Percentiles rank a stretch among this genome's conserved stretches.
These are phyloP conservation scores for Physcomitrium patens DNA, from an alignment of 225 moss, liverwort and hornwort genomes.

Conservation along the genomic window DNA sequence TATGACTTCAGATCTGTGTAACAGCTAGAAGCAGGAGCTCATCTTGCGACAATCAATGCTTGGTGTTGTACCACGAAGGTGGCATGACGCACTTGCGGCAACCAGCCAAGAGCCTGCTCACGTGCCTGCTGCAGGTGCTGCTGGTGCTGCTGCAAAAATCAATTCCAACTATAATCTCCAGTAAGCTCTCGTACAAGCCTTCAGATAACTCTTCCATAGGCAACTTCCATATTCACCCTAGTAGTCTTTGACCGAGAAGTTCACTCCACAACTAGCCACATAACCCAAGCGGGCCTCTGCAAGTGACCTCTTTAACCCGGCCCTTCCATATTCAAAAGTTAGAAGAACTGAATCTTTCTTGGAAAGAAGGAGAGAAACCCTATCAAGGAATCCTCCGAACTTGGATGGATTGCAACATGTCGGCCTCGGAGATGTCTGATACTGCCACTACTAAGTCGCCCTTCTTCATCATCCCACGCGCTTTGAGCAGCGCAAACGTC, in stretches of 20 bases:
- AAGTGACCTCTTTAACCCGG: too few relatives aligned
- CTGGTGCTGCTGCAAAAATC: constrained; percentile 5
- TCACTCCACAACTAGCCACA: background rate
- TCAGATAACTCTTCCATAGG: constrained; percentile 19
- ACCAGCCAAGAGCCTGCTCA: constrained; percentile 28
- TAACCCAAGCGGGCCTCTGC: background rate
- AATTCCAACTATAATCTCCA: constrained; percentile 10
- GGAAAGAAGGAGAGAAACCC: background rate
- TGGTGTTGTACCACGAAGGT: background rate
- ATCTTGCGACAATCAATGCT: constrained; percentile 12
- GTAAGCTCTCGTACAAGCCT: background rate
- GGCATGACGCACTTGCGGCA: constrained; percentile 45
- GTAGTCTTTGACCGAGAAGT: background rate
- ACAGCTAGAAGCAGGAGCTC: constrained; percentile 23
- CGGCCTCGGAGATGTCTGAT: constrained; percentile 77
- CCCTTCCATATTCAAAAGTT: constrained; percentile 19
- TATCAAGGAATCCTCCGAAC: constrained; percentile 83
- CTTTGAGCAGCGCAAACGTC: constrained; percentile 87
- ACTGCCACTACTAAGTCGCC: constrained; percentile 95
- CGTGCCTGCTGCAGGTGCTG: constrained; percentile 10
- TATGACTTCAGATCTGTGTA: constrained; percentile 15
- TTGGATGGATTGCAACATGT: constrained; percentile 91
- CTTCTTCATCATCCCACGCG: constrained; percentile 96
- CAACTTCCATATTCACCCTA: background rate
- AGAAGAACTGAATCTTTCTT: background rate